Conservation (phyloP, 148 eudicot genomes). For the Tetragonia tetragonoides region DNA sequence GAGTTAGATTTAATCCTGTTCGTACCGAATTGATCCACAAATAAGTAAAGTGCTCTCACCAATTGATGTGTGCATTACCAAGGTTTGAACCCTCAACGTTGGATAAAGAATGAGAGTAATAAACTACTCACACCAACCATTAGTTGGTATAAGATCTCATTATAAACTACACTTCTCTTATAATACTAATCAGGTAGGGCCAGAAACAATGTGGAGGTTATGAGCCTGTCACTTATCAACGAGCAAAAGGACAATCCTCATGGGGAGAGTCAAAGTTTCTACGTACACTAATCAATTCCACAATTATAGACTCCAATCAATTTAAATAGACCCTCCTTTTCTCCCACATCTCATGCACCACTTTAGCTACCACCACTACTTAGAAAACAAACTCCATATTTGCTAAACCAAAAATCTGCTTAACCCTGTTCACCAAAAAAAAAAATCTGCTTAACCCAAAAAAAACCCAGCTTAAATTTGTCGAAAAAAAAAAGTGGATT, state of each 20-base stretch:
- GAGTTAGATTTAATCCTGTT: too few relatives aligned
- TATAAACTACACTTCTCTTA: neutral
- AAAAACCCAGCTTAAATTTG: neutral
- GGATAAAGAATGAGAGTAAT: too few relatives aligned
- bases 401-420: too few relatives aligned
- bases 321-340: constrained; percentile 10
- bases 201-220: constrained; percentile 33
- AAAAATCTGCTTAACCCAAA: neutral
- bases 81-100: too few relatives aligned
- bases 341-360: constrained; percentile 16
- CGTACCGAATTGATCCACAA: too few relatives aligned
- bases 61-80: too few relatives aligned
- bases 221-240: constrained; percentile 21
- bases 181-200: constrained; percentile 15
- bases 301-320: constrained; percentile 5
- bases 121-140: neutral
- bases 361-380: neutral
- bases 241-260: constrained; percentile 21
- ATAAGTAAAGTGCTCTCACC: too few relatives aligned
- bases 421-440: too few relatives aligned
- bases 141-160: neutral
- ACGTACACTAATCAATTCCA: constrained; percentile 17
- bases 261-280: constrained; percentile 3
- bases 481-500: neutral
- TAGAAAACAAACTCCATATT: neutral